phyloP scores from a whole-genome alignment of 805 yeast genomes.

The Tetrapisispora phaffii region DNA sequence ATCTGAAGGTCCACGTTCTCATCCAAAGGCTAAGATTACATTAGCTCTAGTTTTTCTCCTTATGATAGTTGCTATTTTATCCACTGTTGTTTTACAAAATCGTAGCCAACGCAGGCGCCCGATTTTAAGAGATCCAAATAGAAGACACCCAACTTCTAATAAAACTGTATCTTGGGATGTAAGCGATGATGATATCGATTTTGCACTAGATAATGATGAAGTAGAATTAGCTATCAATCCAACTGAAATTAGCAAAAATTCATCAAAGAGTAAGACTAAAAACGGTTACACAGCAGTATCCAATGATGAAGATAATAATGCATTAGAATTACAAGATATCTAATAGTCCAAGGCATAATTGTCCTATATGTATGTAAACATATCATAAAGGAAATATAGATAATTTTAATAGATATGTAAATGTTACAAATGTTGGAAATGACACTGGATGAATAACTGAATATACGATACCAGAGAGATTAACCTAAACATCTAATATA shows the following conservation, averaged over 20 bases:
- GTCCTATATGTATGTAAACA: background rate
- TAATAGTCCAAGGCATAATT: background rate
- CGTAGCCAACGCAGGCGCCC: background rate
- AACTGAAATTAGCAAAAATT: background rate
- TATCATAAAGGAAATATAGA: no score
- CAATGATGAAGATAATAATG: constrained; percentile 14
- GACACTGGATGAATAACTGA: no score
- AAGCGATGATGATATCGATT: constrained; percentile 9
- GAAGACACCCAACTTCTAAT: background rate
- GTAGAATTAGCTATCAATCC: background rate
- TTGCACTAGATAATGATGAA: constrained; percentile 6
- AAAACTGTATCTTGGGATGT: constrained; percentile 1
- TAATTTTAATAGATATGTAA: no score
- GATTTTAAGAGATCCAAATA: background rate
- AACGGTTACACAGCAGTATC: constrained; percentile 18
- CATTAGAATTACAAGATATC: constrained; percentile 13
- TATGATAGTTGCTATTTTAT: background rate
- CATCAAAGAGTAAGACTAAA: constrained; percentile 5
- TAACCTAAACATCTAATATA: no score
- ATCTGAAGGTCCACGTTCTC: constrained; percentile 29
- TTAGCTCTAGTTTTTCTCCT: background rate
- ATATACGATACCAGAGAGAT: no score
- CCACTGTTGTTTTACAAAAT: background rate
- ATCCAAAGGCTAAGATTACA: background rate
- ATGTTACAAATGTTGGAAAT: no score